Percentiles rank a stretch among this genome's conserved stretches.
Evolutionary conservation across 768 basidiomycete genomes (phyloP).

Genomic region (Tricholoma furcatifolium): DNA sequence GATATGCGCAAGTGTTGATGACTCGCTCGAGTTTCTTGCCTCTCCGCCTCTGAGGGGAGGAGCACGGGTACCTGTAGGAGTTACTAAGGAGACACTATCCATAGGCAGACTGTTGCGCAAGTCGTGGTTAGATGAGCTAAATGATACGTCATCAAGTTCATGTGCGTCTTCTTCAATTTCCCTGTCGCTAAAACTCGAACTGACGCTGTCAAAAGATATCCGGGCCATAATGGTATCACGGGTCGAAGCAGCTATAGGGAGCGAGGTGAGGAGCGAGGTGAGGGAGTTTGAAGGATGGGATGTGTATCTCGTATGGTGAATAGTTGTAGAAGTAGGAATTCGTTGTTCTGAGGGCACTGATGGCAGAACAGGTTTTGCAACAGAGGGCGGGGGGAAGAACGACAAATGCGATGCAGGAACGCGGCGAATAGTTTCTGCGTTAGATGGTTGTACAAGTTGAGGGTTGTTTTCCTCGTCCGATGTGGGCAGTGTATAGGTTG

Average conservation of each 20-base stretch:
- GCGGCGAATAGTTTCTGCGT: slow-evolving; percentile 35
- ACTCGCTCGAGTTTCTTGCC: neutral
- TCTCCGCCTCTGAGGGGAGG: slow-evolving; percentile 1
- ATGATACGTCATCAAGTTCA: slow-evolving; percentile 42
- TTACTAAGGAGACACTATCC: slow-evolving; percentile 6
- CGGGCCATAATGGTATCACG: slow-evolving; percentile 54
- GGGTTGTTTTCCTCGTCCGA: slow-evolving; percentile 9
- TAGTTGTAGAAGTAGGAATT: slow-evolving; percentile 9
- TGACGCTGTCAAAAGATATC: slow-evolving; percentile 52
- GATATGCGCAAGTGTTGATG: slow-evolving; percentile 19
- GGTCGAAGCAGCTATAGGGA: slow-evolving; percentile 52
- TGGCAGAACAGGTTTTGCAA: slow-evolving; percentile 13
- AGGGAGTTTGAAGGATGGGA: slow-evolving; percentile 36
- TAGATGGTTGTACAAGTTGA: slow-evolving; percentile 10
- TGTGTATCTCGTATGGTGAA: slow-evolving; percentile 25
- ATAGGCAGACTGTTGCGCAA: neutral
- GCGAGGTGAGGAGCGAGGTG: slow-evolving; percentile 42
- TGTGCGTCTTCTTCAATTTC: slow-evolving; percentile 34
- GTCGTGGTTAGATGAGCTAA: slow-evolving; percentile 9
- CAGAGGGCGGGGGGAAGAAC: slow-evolving; percentile 51
- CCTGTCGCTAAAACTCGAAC: slow-evolving; percentile 41
- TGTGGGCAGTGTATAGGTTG: slow-evolving; percentile 14
- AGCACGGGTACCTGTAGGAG: slow-evolving; percentile 14
- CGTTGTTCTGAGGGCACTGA: slow-evolving; percentile 9
- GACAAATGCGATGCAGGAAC: slow-evolving; percentile 51